Base-by-base conservation (phyloP, 2,329 filamentous ascomycete species). In the Cladosporium velox region DNA sequence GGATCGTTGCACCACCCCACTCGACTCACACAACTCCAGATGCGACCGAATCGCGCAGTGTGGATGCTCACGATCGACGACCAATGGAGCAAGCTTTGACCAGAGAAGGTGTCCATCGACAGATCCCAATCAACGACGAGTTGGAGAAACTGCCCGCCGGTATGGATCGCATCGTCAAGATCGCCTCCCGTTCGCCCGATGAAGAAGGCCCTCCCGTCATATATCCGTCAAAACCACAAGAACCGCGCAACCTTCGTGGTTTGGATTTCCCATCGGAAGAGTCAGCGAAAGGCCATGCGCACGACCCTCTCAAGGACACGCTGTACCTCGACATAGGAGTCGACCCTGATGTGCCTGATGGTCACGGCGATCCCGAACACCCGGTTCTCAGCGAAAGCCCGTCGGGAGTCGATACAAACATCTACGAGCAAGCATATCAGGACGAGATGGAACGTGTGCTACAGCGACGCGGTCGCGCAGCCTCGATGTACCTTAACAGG, bases 371-470 rank as follows among this genome's bases (percentile, higher is more conserved):
- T n/a, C 67, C 71, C 24, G 54, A 61, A 8, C 60, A 64, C 21
- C 65, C 65, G 26, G 76, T 90, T 4, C 88, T 97, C 49, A 91
- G 91, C 34, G 93, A 97, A 77, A 96, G 91, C 1, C 94, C 94
- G 2, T 90, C 90, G 0, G 90, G 89, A 1, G 91, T 91, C 6
- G 92, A 96, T 67, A 92, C 92, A 72, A 89, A 95, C 74, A 90
- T 98, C 66, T 97, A 97, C 77, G 92, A 96, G 76, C 87, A 86
- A 0, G 94, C 94, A 0, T 97, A 96, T 76, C 88, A 91, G 73
- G 87, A 91, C 67, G 92, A 97, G 79, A 86, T 95, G 32, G 86
- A 90, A 66, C 86, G 89, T 18, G 94, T 97, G 72, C 79, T 86
- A 34, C 77, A 81, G 69, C 74, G 79, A 68, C 74, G 81, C 71